Conservation (phyloP, 1,284 basidiomycete species). For the Tranzscheliella williamsii region DNA sequence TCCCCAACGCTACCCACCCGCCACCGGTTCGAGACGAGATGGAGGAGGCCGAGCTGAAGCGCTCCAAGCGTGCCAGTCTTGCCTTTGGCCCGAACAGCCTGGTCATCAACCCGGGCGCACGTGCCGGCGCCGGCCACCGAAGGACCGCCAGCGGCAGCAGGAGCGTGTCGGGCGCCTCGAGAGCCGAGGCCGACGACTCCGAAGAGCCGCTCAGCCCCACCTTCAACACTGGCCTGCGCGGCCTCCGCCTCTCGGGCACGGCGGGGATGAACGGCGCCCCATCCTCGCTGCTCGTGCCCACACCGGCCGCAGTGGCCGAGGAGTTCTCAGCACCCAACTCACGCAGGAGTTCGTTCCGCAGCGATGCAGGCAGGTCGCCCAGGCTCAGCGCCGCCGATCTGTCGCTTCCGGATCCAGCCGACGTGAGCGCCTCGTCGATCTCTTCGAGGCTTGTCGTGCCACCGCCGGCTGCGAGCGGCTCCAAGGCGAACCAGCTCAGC, state of each 20-base stretch:
- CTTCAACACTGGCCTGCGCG: conserved; percentile 29
- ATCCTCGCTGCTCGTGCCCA: conserved; percentile 16
- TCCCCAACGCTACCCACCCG: conserved; percentile 10
- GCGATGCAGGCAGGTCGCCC: conserved; percentile 19
- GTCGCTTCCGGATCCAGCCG: conserved; percentile 3
- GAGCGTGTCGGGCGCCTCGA: conserved; percentile 28
- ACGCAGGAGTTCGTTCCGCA: conserved; percentile 36
- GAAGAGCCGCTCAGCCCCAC: conserved; percentile 40
- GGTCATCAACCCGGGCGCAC: conserved; percentile 7
- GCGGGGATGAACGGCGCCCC: conserved; percentile 12
- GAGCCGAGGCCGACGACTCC: conserved; percentile 13
- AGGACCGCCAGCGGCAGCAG: conserved; percentile 34
- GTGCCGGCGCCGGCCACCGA: conserved; percentile 21
- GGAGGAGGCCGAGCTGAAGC: conserved; percentile 39
- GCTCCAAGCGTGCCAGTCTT: conserved; percentile 47
- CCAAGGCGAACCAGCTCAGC: conserved; percentile 6
- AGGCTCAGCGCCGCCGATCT: conserved; percentile 10
- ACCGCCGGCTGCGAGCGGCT: conserved; percentile 1
- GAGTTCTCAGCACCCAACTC: conserved; percentile 28
- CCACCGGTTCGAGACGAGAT: conserved; percentile 26
- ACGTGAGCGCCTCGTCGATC: conserved; percentile 2
- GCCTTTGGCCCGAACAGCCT: conserved; percentile 48
- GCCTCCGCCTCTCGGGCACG: conserved; percentile 31
- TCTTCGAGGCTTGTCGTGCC: conserved; percentile 22
- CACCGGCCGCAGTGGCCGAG: conserved; percentile 1